Conservation (phyloP, 2,329 filamentous ascomycete genomes). For the Penicillium sumatraense region DNA sequence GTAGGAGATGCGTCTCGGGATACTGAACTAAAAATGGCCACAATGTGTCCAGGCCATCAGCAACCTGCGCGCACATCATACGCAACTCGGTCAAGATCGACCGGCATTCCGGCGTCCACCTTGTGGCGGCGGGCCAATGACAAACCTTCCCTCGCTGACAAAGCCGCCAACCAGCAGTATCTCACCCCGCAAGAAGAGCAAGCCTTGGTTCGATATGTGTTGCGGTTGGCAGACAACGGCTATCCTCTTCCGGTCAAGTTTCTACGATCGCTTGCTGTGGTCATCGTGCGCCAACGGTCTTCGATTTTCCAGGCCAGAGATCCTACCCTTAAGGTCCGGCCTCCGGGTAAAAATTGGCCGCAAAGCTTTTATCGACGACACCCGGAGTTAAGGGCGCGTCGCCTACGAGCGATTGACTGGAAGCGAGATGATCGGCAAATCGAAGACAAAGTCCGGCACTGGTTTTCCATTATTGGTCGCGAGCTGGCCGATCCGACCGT, state of each 20-base stretch:
- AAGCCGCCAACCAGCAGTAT: slow-evolving; percentile 11
- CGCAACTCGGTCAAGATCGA: slow-evolving; percentile 1
- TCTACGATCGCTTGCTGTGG: slow-evolving; percentile 5
- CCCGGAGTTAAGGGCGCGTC: slow-evolving; percentile 10
- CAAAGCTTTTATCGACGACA: slow-evolving; percentile 7
- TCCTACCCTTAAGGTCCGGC: slow-evolving; percentile 2
- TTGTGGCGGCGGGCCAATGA: slow-evolving; percentile 5
- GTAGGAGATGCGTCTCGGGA: not conserved
- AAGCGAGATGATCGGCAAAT: slow-evolving; percentile 7
- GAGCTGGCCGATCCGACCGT: too few species aligned
- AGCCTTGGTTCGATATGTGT: slow-evolving; percentile 9
- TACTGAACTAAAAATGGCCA: not conserved
- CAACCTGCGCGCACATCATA: not conserved
- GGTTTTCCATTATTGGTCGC: too few species aligned
- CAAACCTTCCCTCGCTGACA: slow-evolving; percentile 3
- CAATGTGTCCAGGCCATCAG: not conserved
- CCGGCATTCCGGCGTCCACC: slow-evolving; percentile 7
- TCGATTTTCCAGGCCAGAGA: slow-evolving; percentile 8
- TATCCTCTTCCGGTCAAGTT: slow-evolving; percentile 12
- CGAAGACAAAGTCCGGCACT: too few species aligned
- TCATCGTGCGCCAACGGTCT: slow-evolving; percentile 8
- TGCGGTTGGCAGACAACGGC: slow-evolving; percentile 13
- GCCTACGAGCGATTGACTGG: slow-evolving; percentile 9
- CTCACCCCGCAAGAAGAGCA: slow-evolving; percentile 11
- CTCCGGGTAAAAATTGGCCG: not conserved